Base-by-base conservation (phyloP, 2,329 filamentous ascomycete genomes). In the Claviceps pazoutovae region DNA sequence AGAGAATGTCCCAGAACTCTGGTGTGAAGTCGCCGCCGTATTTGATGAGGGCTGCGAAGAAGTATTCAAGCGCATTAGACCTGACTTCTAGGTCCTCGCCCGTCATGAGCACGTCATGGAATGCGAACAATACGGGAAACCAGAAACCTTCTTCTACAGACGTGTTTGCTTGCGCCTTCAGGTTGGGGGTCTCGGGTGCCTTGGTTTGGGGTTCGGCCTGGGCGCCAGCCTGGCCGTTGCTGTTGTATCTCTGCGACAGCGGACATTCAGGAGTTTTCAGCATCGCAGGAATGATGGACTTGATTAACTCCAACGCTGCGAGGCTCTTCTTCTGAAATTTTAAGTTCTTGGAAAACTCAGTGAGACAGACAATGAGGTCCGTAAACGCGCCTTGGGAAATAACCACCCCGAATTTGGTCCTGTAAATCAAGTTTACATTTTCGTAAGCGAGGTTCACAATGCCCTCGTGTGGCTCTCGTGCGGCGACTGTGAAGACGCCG, bases 41-140 rank as follows among this genome's bases (percentile, higher is more conserved):
- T 56, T 81, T 82, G 53, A 95, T 83, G 6, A 99, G 75, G 0
- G 89, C 89, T 54, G 97, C 91, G 61, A 99, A 99, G 55, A 98
- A 88, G 67, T 97, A 98, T 59, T 90, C 95, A 42, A 98, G 75
- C 2, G 94, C 93, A 68, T 80, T 83, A 1, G 80, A 96, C 53
- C 93, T 84, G 42, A 97, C 93, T 68, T 99, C 93, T 17, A 99
- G 76, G 64, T 99, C 93, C 67, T 98, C 94, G 2, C 94, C 93
- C 1, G 93, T 98, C 93, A 99, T 99, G 47, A 99, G 73, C 21
- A 98, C 90, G 66, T 98, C 93, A 64, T 99, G 93, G 74, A 98
- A 98, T 3, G 94, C 91, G 64, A 98, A 97, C 34, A 99, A 74
- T 5, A 98, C 87, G 0, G 93, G 93, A 67, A 98, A 98, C 93